Evolutionary conservation across 2,329 filamentous ascomycete species (phyloP), one percentile per base, ranked within the genome.

Genomic region (Calycina herbarum): DNA sequence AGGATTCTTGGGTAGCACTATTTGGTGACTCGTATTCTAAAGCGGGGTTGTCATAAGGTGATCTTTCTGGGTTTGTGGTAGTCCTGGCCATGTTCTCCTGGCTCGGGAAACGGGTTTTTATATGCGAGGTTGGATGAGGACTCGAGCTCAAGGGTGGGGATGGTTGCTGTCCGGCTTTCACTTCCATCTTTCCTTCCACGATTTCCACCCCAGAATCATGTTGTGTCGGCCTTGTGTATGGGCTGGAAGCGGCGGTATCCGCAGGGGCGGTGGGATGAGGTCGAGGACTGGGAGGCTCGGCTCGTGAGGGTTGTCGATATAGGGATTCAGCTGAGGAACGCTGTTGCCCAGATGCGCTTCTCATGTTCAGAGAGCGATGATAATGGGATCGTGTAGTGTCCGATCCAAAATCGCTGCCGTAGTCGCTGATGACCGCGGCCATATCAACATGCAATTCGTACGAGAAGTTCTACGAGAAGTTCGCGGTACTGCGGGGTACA

Each of bases 381-480:
- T 90, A 66, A 40, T 64, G 61, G 31, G 64, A 89, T 79, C 87
- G 85, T 73, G 86, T 83, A 73, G 88, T 83, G 80, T 92, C 88
- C 78, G 91, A 85, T 79, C 88, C 87, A 81, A 88, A 88, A 82
- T 94, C 92, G 78, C 85, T 85, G 72, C 62, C 65, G 81, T 88
- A 88, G 82, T 94, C 92, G 78, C 85, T 85, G 73, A 88, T 84
- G 78, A 88, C 78, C 79, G 86, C 82, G 75, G 86, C 86, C 86
- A 89, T 89, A 80, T 76, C 73, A 75, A 69, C 70, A 69, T 74
- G 65, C 63, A 68, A 63, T 70, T 42, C 40, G 63, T 67, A 64
- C 45, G 20, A 51, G 45, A 51, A 51, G n/a, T 51, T 51, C 45
- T n/a, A n/a, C n/a, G n/a, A n/a, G n/a, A n/a, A n/a, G n/a, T n/a